Evolutionary conservation across 2,329 filamentous ascomycete species (phyloP).

Genomic region (Erysiphe neolycopersici): DNA sequence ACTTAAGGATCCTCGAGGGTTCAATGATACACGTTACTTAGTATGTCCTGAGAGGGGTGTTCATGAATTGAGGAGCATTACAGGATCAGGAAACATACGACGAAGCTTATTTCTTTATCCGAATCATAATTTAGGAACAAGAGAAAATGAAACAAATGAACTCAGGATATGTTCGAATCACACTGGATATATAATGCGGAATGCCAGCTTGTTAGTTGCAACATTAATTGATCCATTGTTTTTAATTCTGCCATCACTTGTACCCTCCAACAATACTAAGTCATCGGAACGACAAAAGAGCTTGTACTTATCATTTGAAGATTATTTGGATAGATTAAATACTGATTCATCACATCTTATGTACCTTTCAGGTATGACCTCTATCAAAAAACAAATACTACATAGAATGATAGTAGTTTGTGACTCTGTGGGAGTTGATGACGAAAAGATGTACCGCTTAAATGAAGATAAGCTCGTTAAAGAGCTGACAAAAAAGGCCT

Average conservation of each 20-base stretch:
- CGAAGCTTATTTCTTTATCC: slow-evolving; percentile 31
- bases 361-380: slow-evolving; percentile 23
- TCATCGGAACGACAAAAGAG: slow-evolving; percentile 24
- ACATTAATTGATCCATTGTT: slow-evolving; percentile 70
- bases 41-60: slow-evolving; percentile 33
- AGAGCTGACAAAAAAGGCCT: slow-evolving; percentile 44
- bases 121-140: slow-evolving; percentile 1
- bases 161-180: background rate
- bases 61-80: slow-evolving; percentile 35
- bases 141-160: slow-evolving; percentile 4
- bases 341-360: slow-evolving; percentile 28
- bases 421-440: slow-evolving; percentile 58
- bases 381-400: slow-evolving; percentile 25
- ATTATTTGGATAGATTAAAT: slow-evolving; percentile 39
- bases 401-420: slow-evolving; percentile 43
- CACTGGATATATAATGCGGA: slow-evolving; percentile 30
- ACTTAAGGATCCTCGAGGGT: slow-evolving; percentile 30
- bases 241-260: slow-evolving; percentile 48
- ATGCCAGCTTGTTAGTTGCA: slow-evolving; percentile 54
- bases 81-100: slow-evolving; percentile 24
- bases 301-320: slow-evolving; percentile 41
- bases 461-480: slow-evolving; percentile 42
- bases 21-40: slow-evolving; percentile 29
- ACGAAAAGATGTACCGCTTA: slow-evolving; percentile 64
- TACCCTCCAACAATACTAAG: slow-evolving; percentile 18